Evolutionary conservation across 2,329 filamentous ascomycete species (phyloP).

Genomic region (Colletotrichum abscissum): DNA sequence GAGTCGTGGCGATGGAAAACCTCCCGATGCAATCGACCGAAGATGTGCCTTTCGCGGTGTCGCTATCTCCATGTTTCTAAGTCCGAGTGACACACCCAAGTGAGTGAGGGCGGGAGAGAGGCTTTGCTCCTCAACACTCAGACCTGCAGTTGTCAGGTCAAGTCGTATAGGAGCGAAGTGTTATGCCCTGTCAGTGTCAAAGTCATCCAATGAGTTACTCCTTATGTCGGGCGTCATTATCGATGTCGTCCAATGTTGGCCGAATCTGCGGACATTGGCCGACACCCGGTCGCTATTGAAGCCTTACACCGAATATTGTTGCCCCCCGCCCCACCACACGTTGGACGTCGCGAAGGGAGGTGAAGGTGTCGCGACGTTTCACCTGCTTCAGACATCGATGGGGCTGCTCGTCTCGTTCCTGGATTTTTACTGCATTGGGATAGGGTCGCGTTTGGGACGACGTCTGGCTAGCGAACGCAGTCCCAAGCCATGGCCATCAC

Average conservation of each 20-base stretch:
- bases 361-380: slow-evolving; percentile 31
- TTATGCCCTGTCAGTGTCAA: not conserved
- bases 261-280: not conserved
- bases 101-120: not conserved
- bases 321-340: not conserved
- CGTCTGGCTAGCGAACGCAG: not conserved
- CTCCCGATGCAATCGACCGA: not conserved
- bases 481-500: not conserved
- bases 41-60: not conserved
- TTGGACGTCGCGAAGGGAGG: not conserved
- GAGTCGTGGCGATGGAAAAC: not conserved
- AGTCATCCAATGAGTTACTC: not conserved
- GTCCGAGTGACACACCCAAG: not conserved
- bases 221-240: too few species aligned
- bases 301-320: not conserved
- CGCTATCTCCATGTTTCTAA: not conserved
- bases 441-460: not conserved
- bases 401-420: slow-evolving; percentile 2
- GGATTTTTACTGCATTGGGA: not conserved
- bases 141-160: not conserved
- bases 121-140: not conserved
- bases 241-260: not conserved
- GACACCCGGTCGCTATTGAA: not conserved
- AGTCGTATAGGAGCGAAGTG: not conserved
- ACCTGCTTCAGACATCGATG: slow-evolving; percentile 10